These are phyloP conservation scores for Aspergillus pseudotamarii DNA, from an alignment of 2,329 filamentous ascomycete species.

Conservation along the genomic window DNA sequence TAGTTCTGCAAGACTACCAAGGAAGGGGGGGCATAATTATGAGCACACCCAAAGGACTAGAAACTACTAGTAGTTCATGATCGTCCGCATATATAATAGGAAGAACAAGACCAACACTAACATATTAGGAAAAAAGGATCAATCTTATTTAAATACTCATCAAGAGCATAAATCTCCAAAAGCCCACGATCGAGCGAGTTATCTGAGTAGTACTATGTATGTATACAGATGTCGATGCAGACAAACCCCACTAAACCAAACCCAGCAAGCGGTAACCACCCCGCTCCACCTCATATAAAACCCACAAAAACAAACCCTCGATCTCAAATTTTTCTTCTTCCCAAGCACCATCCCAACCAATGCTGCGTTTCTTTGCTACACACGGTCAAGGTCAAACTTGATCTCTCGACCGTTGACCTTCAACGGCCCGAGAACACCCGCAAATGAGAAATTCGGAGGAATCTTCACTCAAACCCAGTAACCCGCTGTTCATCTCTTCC, in stretches of 20 bases:
- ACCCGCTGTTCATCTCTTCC: constrained; percentile 43
- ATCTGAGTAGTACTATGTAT: too few species aligned
- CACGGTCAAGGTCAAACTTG: constrained; percentile 57
- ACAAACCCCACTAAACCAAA: not conserved
- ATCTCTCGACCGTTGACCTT: constrained; percentile 27
- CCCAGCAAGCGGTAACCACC: constrained; percentile 21
- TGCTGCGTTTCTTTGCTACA: constrained; percentile 96
- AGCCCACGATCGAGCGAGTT: too few species aligned
- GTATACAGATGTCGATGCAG: too few species aligned
- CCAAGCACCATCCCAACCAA: constrained; percentile 83
- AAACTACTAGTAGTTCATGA: too few species aligned
- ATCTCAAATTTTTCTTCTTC: constrained; percentile 45
- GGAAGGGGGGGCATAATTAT: too few species aligned
- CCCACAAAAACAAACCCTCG: constrained; percentile 15
- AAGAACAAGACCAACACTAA: too few species aligned
- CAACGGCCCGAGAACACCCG: constrained; percentile 38
- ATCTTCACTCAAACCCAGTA: constrained; percentile 67
- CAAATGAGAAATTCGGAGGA: constrained; percentile 99
- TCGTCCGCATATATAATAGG: too few species aligned
- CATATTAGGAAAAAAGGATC: too few species aligned
- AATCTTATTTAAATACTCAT: too few species aligned
- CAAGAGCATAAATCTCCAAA: too few species aligned
- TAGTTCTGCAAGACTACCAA: too few species aligned
- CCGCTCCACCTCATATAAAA: constrained; percentile 3
- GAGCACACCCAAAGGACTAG: too few species aligned